phyloP scores from a whole-genome alignment of 441 rosid genomes.

The Cnidoscolus chayamansa region DNA sequence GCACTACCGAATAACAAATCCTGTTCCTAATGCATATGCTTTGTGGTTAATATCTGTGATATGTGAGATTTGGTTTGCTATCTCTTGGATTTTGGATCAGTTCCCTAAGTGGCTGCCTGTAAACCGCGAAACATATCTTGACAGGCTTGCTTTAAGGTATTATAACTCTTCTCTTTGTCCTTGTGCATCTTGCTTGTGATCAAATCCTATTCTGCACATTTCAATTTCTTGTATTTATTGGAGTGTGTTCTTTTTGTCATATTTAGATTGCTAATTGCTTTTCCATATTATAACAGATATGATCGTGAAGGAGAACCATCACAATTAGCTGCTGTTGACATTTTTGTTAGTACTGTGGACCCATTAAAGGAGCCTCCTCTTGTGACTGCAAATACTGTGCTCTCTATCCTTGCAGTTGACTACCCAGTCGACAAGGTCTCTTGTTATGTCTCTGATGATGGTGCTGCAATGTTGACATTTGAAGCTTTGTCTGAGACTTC shows the following conservation, averaged over 20 bases:
- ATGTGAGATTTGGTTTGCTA: constrained; percentile 99
- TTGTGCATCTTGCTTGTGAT: constrained; percentile 10
- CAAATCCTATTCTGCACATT: constrained; percentile 8
- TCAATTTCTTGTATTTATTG: background rate
- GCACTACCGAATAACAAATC: constrained; percentile 93
- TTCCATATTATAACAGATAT: constrained; percentile 47
- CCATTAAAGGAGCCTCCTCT: constrained; percentile 98
- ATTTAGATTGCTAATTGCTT: constrained; percentile 6
- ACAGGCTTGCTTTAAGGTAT: constrained; percentile 92
- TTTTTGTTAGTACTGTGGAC: constrained; percentile 97
- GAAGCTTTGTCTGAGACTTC: constrained; percentile 94
- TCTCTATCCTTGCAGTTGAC: constrained; percentile 93
- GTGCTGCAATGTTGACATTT: constrained; percentile 96
- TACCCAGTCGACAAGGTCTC: constrained; percentile 98
- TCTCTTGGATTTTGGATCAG: constrained; percentile 99
- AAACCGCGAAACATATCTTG: constrained; percentile 98
- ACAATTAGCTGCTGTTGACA: constrained; percentile 95
- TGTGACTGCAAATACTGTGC: constrained; percentile 96
- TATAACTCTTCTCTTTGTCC: constrained; percentile 13
- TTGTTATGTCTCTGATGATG: constrained; percentile 97
- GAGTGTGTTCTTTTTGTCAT: background rate
- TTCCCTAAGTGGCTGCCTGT: constrained; percentile 98
- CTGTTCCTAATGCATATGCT: constrained; percentile 83
- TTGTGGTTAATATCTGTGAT: constrained; percentile 95
- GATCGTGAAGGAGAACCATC: constrained; percentile 97